Evolutionary conservation across 768 basidiomycete genomes (phyloP).

Genomic region (Russula abietina): DNA sequence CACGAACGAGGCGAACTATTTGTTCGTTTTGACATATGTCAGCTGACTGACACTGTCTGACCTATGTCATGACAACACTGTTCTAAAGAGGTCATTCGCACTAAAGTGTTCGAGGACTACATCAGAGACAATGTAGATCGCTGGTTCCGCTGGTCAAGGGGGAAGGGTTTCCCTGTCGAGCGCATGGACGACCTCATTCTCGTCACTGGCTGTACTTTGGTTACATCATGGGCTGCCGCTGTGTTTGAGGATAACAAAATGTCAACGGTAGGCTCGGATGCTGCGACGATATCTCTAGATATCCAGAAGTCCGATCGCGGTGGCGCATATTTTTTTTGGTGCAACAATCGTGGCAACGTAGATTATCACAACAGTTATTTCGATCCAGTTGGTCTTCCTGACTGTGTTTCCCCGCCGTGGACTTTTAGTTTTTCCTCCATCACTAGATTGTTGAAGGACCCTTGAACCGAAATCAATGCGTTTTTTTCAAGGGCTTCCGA

Average conservation of each 20-base stretch:
- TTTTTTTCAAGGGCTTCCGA: conserved; percentile 13
- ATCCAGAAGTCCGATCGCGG: neutral
- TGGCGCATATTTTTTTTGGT: neutral
- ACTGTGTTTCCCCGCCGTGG: neutral
- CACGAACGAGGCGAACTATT: too few species aligned
- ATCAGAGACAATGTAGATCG: too few species aligned
- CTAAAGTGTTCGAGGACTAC: too few species aligned
- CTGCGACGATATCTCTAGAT: neutral
- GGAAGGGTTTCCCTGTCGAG: too few species aligned
- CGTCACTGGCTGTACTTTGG: neutral
- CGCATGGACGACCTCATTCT: neutral
- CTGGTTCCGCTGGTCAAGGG: too few species aligned
- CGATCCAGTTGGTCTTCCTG: neutral
- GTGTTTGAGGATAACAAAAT: too few species aligned
- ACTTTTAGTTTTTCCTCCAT: neutral
- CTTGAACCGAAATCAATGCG: neutral
- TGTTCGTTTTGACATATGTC: too few species aligned
- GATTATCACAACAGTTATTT: neutral
- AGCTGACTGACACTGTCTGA: too few species aligned
- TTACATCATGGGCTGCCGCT: neutral
- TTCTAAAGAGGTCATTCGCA: too few species aligned
- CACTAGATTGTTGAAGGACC: neutral
- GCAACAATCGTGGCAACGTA: neutral
- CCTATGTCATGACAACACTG: too few species aligned
- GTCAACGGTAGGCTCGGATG: neutral